Evolutionary conservation across 306 rosid genomes (phyloP), one percentile per base, ranked within the genome.

Genomic region (Hylodesmum podocarpum): DNA sequence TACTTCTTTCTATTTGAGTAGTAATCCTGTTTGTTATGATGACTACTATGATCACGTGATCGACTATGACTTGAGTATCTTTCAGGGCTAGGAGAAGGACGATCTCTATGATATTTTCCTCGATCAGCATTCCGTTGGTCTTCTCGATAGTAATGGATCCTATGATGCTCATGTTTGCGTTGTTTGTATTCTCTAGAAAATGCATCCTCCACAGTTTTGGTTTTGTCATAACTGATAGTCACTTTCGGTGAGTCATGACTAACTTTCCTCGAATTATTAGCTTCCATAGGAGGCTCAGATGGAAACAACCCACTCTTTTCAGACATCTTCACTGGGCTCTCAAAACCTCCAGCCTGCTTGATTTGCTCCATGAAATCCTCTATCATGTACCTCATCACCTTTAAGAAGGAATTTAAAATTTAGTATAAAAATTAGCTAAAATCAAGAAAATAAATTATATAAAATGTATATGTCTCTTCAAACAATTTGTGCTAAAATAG

Each of bases 321-420:
- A 81, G 80, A 65, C 78, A 71, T 87, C 71, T 82, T 84, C 79
- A 81, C 85, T 57, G 90, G 88, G 82, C 85, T 83, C 67, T 88
- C 93, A 58, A 89, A 82, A 37, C 91, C 97, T 64, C 90, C 91
- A 46, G 89, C 97, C 72, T 83, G 78, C 74, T 83, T 87, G 76
- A 90, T 92, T 82, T 92, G 96, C 79, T 85, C 99, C 97, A 86
- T 95, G 84, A 70, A 90, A 51, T 89, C 97, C 83, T 84, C 96
- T 84, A 95, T 85, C 58, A 92, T 66, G 80, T 88, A 93, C 82
- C 96, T 89, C 80, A 80, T 90, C 49, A 89, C 96, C 99, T 95
- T 87, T 63, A 51, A 64, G 62, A 70, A 64, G 8, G 61, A 53
- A 44, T 24, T 61, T 5, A n/a, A 37, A 70, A 79, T 74, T 28